Evolutionary conservation across 2,329 filamentous ascomycete species (phyloP).

Genomic region (Sporothrix inflata): DNA sequence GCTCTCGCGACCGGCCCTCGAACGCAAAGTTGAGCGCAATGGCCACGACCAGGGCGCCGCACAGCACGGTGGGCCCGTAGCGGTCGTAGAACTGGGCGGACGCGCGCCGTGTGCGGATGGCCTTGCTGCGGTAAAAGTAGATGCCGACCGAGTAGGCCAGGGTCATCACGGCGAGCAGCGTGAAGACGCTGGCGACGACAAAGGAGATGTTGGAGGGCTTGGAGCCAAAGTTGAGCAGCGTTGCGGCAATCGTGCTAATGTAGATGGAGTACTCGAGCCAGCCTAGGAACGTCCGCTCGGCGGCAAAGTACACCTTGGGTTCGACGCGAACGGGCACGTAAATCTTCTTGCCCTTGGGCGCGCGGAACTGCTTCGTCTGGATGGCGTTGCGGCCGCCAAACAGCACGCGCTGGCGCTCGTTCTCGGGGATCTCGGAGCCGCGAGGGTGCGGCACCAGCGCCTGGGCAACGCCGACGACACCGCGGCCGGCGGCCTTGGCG

Average conservation of each 20-base stretch:
- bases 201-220: constrained; percentile 63
- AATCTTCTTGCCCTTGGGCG: constrained; percentile 84
- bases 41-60: constrained; percentile 71
- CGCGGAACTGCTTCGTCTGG: constrained; percentile 65
- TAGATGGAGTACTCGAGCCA: constrained; percentile 98
- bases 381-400: constrained; percentile 59
- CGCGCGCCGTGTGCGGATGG: constrained; percentile 79
- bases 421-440: constrained; percentile 59
- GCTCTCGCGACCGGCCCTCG: constrained; percentile 64
- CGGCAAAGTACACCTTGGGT: constrained; percentile 96
- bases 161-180: constrained; percentile 73
- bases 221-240: constrained; percentile 77
- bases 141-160: constrained; percentile 82
- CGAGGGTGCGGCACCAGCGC: constrained; percentile 60
- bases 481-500: constrained; percentile 47
- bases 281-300: constrained; percentile 91
- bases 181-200: constrained; percentile 76
- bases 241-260: constrained; percentile 82
- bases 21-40: constrained; percentile 80
- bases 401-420: constrained; percentile 56
- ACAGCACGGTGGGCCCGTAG: constrained; percentile 80
- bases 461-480: constrained; percentile 50
- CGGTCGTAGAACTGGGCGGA: constrained; percentile 87
- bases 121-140: constrained; percentile 85
- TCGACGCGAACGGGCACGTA: constrained; percentile 95